Percentiles rank a stretch among this genome's conserved stretches.
These are phyloP conservation scores for Vanrija pseudolonga DNA, from an alignment of 1,284 basidiomycete genomes.

Conservation along the genomic window DNA sequence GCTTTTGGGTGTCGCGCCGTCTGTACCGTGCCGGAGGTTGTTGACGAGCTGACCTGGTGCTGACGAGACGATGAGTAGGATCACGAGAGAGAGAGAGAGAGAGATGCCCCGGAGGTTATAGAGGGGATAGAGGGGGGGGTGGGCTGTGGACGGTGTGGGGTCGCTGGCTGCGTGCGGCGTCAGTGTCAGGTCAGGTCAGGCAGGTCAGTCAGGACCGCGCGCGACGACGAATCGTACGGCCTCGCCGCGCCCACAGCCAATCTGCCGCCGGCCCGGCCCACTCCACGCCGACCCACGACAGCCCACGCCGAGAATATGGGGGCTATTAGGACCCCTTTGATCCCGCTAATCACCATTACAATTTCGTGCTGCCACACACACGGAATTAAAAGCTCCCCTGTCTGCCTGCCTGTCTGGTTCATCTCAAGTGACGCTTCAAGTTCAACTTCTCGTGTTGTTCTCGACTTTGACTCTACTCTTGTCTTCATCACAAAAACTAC, in stretches of 20 bases:
- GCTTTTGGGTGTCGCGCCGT: too few relatives aligned
- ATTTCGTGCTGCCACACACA: too few relatives aligned
- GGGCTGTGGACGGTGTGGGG: not conserved
- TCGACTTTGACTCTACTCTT: not conserved
- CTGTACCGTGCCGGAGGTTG: too few relatives aligned
- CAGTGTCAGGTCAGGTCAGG: not conserved
- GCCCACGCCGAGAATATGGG: too few relatives aligned
- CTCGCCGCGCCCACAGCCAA: not conserved
- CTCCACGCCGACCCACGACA: not conserved
- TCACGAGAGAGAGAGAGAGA: not conserved
- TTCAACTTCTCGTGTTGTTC: not conserved
- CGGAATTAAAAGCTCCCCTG: too few relatives aligned
- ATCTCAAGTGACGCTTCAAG: too few relatives aligned
- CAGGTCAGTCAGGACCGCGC: not conserved
- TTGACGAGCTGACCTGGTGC: too few relatives aligned
- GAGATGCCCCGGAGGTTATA: not conserved
- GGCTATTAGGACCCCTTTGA: too few relatives aligned
- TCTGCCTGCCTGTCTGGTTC: too few relatives aligned
- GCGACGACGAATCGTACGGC: not conserved
- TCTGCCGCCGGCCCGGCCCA: not conserved
- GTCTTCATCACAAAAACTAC: not conserved
- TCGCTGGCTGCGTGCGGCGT: not conserved
- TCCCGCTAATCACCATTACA: too few relatives aligned
- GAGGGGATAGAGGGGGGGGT: not conserved
- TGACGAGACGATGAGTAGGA: not conserved